phyloP scores from a whole-genome alignment of 2,329 filamentous ascomycete genomes.

The Periconia macrospinosa region DNA sequence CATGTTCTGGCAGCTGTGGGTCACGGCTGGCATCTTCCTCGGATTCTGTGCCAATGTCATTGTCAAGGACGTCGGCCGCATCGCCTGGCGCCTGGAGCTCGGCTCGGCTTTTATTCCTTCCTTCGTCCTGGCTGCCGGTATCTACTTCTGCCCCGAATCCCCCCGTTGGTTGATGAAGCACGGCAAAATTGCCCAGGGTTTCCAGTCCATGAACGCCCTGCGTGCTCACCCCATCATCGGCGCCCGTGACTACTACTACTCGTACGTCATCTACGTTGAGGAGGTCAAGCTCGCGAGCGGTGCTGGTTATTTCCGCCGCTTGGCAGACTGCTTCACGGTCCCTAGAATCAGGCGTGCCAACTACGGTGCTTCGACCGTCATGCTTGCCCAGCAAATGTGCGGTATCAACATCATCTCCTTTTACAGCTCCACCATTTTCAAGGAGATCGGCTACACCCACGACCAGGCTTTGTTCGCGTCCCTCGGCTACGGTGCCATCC shows the following conservation, averaged over 20 bases:
- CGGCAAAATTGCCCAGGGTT: constrained; percentile 45
- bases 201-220: constrained; percentile 51
- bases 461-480: constrained; percentile 39
- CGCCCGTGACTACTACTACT: constrained; percentile 43
- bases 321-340: constrained; percentile 52
- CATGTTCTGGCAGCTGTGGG: constrained; percentile 45
- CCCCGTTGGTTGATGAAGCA: constrained; percentile 46
- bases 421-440: constrained; percentile 77
- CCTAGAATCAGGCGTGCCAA: constrained; percentile 43
- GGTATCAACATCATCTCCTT: constrained; percentile 74
- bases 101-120: constrained; percentile 45
- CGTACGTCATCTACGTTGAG: constrained; percentile 38
- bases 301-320: constrained; percentile 44
- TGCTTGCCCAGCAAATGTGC: constrained; percentile 45
- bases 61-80: constrained; percentile 43
- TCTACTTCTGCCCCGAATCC: constrained; percentile 44
- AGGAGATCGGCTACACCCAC: constrained; percentile 41
- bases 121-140: constrained; percentile 36
- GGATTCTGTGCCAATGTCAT: constrained; percentile 54
- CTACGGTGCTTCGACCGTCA: constrained; percentile 44
- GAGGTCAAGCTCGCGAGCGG: constrained; percentile 37
- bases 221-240: constrained; percentile 39
- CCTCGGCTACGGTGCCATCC: constrained; percentile 40
- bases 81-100: constrained; percentile 41
- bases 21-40: constrained; percentile 45